phyloP scores from a whole-genome alignment of 1,284 basidiomycete species.

The Wallemia mellicola region DNA sequence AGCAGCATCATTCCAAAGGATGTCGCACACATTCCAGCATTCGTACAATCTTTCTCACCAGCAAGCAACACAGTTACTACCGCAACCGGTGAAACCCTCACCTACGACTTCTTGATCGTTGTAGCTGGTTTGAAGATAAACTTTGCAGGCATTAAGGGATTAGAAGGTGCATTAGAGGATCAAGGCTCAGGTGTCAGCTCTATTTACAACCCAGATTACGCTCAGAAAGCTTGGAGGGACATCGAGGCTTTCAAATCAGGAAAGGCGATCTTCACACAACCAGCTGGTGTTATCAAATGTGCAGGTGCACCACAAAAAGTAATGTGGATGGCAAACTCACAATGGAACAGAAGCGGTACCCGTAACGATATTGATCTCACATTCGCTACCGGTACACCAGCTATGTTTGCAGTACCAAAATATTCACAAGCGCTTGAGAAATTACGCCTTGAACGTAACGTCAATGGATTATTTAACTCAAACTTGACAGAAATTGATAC shows the following conservation, averaged over 20 bases:
- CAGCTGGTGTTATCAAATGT: conserved; percentile 78
- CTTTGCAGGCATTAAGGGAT: conserved; percentile 35
- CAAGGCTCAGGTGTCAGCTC: conserved; percentile 53
- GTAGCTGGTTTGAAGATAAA: conserved; percentile 67
- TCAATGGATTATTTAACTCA: conserved; percentile 50
- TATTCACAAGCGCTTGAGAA: conserved; percentile 61
- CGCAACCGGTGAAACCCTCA: conserved; percentile 36
- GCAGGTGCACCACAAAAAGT: conserved; percentile 72
- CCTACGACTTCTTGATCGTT: conserved; percentile 67
- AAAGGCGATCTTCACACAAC: conserved; percentile 82
- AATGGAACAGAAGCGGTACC: conserved; percentile 16
- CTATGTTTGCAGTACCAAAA: conserved; percentile 69
- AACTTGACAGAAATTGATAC: conserved; percentile 50
- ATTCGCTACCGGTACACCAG: conserved; percentile 67
- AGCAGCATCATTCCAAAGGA: conserved; percentile 37
- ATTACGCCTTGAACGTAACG: conserved; percentile 45
- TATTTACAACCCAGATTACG: conserved; percentile 72
- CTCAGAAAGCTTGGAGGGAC: conserved; percentile 58
- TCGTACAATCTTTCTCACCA: conserved; percentile 47
- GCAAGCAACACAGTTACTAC: conserved; percentile 35
- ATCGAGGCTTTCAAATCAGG: conserved; percentile 44
- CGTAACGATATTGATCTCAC: conserved; percentile 29
- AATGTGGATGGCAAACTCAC: conserved; percentile 58
- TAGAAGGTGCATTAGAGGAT: conserved; percentile 45
- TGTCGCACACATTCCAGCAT: conserved; percentile 40